Conservation (phyloP, 768 basidiomycete genomes). For the Tricholoma bakamatsutake region DNA sequence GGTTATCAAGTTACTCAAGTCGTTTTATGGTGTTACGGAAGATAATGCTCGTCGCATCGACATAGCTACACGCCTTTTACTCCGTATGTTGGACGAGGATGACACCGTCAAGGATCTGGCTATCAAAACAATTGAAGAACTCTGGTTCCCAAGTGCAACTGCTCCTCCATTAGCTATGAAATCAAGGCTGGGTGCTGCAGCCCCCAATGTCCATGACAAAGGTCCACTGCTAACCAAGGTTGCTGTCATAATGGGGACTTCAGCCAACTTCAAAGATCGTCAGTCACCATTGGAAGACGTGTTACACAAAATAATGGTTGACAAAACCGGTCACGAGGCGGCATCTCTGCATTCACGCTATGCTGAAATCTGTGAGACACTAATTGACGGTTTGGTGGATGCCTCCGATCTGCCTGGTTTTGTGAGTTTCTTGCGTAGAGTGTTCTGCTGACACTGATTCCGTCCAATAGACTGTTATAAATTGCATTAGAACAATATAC, state of each 20-base stretch:
- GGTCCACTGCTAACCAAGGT: constrained; percentile 57
- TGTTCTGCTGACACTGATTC: constrained; percentile 1
- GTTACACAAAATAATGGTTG: constrained; percentile 74
- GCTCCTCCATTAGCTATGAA: constrained; percentile 32
- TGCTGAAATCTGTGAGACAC: constrained; percentile 71
- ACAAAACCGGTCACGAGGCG: constrained; percentile 57
- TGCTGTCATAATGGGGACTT: constrained; percentile 79
- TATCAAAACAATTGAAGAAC: constrained; percentile 81
- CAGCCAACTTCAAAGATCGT: constrained; percentile 75
- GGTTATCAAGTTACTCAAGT: constrained; percentile 90
- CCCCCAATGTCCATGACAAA: constrained; percentile 41
- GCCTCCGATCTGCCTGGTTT: constrained; percentile 75
- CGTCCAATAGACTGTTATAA: constrained; percentile 60
- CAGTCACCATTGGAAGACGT: constrained; percentile 83
- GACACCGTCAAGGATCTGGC: constrained; percentile 93
- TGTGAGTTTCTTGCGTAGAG: constrained; percentile 35
- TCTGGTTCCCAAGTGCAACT: constrained; percentile 64
- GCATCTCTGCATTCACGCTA: constrained; percentile 59
- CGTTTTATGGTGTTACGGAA: constrained; percentile 65
- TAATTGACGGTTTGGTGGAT: constrained; percentile 89
- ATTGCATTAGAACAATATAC: constrained; percentile 82
- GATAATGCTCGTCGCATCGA: constrained; percentile 62
- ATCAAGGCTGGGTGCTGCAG: constrained; percentile 22
- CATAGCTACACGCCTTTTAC: constrained; percentile 75
- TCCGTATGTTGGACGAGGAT: constrained; percentile 88